phyloP scores from a whole-genome alignment of 768 basidiomycete genomes.

The Lactarius akahatsu region DNA sequence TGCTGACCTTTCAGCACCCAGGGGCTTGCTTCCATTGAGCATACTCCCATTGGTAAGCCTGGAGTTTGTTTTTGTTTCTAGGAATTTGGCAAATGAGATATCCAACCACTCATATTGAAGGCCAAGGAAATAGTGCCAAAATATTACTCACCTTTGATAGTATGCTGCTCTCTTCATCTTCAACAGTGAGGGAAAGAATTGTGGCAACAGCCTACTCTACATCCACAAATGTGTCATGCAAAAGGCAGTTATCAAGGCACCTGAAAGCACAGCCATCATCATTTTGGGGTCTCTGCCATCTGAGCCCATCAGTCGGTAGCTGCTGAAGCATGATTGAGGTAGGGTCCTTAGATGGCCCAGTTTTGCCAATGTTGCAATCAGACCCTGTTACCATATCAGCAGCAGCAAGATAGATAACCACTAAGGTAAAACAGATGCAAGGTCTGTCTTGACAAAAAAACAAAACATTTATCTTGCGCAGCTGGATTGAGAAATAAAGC shows the following conservation, averaged over 20 bases:
- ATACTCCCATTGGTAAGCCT: background rate
- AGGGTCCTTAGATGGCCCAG: background rate
- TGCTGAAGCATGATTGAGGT: background rate
- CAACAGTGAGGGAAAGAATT: background rate
- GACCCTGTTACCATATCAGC: background rate
- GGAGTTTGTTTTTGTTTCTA: background rate
- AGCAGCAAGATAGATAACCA: too few relatives aligned
- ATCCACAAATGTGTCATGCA: too few relatives aligned
- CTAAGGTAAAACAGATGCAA: too few relatives aligned
- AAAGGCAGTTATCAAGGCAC: background rate
- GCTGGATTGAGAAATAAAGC: background rate
- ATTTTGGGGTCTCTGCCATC: background rate
- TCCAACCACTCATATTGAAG: too few relatives aligned
- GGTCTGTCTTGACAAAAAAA: too few relatives aligned
- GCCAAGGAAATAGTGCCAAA: too few relatives aligned
- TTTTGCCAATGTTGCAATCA: background rate
- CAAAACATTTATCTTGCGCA: too few relatives aligned
- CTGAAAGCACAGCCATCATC: background rate
- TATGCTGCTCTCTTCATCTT: background rate
- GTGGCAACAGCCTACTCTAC: background rate
- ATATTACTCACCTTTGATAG: background rate
- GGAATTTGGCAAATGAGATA: background rate
- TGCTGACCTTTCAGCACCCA: background rate
- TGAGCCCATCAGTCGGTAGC: background rate
- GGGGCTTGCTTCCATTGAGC: background rate